Evolutionary conservation across 352 stramenopile species (phyloP).

Genomic region (Globisporangium okanoganense): DNA sequence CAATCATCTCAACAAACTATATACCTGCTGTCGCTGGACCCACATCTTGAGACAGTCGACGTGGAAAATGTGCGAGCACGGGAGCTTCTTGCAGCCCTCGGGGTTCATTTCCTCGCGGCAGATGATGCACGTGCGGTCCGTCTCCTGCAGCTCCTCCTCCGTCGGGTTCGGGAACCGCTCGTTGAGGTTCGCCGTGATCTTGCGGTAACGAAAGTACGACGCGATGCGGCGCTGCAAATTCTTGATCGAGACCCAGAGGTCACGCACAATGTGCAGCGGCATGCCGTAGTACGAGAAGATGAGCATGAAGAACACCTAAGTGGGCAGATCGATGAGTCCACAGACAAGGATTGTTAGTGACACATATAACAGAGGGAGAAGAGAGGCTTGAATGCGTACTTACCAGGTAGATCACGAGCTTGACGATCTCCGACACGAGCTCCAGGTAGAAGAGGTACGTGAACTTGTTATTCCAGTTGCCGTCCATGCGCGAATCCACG

Average conservation of each 20-base stretch:
- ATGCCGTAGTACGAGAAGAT: constrained; percentile 98
- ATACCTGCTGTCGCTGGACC: constrained; percentile 96
- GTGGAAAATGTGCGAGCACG: constrained; percentile 97
- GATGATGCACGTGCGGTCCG: constrained; percentile 95
- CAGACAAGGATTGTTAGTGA: neutral
- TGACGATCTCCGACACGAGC: constrained; percentile 93
- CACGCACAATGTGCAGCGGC: constrained; percentile 96
- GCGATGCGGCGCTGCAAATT: constrained; percentile 78
- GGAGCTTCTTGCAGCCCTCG: constrained; percentile 92
- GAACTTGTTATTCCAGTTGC: constrained; percentile 88
- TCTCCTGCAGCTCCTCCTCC: constrained; percentile 92
- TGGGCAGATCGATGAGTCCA: neutral
- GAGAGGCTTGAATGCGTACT: neutral
- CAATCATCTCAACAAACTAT: neutral
- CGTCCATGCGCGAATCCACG: constrained; percentile 89
- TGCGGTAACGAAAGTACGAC: constrained; percentile 91
- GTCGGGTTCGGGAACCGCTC: constrained; percentile 94
- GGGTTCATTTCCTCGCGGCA: constrained; percentile 93
- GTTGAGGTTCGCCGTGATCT: constrained; percentile 95
- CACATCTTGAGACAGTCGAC: constrained; percentile 97
- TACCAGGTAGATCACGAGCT: constrained; percentile 96
- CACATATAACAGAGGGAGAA: neutral
- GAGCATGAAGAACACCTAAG: constrained; percentile 94
- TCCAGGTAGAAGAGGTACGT: constrained; percentile 95
- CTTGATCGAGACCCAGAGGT: constrained; percentile 94